These are phyloP conservation scores for Coleophoma eucalyptorum DNA, from an alignment of 2,329 filamentous ascomycete species.

Conservation along the genomic window DNA sequence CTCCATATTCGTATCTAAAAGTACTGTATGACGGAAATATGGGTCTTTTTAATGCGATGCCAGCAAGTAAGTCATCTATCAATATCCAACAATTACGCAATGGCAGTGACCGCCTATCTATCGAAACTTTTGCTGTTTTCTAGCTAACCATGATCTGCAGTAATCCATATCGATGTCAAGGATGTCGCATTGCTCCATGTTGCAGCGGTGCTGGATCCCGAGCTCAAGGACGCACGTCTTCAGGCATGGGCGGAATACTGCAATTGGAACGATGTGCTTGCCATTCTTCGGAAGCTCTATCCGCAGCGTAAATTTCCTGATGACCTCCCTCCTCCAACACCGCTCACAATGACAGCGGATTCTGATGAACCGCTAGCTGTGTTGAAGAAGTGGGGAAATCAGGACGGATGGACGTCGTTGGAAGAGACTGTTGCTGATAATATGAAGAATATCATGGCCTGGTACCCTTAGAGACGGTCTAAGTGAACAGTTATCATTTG, in stretches of 20 bases:
- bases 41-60: constrained; percentile 2
- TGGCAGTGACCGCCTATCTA: not conserved
- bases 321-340: constrained; percentile 3
- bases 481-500: too few species aligned
- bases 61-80: constrained; percentile 5
- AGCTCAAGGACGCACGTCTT: constrained; percentile 19
- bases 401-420: constrained; percentile 13
- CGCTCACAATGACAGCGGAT: constrained; percentile 8
- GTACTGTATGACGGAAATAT: constrained; percentile 19
- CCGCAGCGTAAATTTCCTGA: constrained; percentile 10
- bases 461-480: too few species aligned
- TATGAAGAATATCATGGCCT: too few species aligned
- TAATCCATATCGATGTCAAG: constrained; percentile 14
- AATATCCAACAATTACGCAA: not conserved
- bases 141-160: not conserved
- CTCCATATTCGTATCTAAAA: constrained; percentile 16
- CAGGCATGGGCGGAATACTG: constrained; percentile 16
- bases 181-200: constrained; percentile 23
- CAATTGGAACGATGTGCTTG: constrained; percentile 16
- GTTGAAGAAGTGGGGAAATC: constrained; percentile 12
- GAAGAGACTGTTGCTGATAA: constrained; percentile 1
- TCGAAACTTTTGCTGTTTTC: not conserved
- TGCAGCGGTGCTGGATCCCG: constrained; percentile 18
- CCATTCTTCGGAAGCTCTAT: constrained; percentile 10
- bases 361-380: constrained; percentile 8